Evolutionary conservation across 2,329 filamentous ascomycete species (phyloP).

Genomic region (Fusarium duplospermum): DNA sequence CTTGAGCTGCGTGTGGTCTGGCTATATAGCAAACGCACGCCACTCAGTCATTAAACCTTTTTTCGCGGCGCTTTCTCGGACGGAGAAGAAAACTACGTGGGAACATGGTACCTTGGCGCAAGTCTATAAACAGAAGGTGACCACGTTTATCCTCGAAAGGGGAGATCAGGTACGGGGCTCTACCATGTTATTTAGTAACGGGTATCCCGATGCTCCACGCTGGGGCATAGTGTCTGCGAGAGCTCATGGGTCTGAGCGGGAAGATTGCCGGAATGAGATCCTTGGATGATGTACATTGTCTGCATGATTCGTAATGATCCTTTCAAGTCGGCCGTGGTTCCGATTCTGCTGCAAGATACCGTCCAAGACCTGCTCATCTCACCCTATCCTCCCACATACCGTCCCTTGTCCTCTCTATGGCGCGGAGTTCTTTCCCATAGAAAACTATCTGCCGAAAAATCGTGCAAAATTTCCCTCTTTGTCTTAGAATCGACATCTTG

Average conservation of each 20-base stretch:
- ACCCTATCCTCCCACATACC: not conserved
- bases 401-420: not conserved
- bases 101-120: constrained; percentile 14
- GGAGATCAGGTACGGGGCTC: not conserved
- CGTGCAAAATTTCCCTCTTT: not conserved
- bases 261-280: not conserved
- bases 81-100: not conserved
- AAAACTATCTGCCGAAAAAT: not conserved
- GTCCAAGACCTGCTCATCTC: not conserved
- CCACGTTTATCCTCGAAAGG: not conserved
- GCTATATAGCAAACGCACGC: not conserved
- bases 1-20: not conserved
- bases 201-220: not conserved
- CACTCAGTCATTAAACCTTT: not conserved
- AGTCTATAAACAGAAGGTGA: not conserved
- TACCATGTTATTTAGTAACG: not conserved
- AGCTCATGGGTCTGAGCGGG: not conserved
- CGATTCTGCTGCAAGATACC: not conserved
- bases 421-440: not conserved
- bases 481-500: constrained; percentile 12
- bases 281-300: not conserved
- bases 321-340: not conserved
- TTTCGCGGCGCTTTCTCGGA: not conserved
- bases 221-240: not conserved
- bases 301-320: not conserved